These are phyloP conservation scores for Tephrocybe rancida DNA, from an alignment of 768 basidiomycete species.

Conservation along the genomic window DNA sequence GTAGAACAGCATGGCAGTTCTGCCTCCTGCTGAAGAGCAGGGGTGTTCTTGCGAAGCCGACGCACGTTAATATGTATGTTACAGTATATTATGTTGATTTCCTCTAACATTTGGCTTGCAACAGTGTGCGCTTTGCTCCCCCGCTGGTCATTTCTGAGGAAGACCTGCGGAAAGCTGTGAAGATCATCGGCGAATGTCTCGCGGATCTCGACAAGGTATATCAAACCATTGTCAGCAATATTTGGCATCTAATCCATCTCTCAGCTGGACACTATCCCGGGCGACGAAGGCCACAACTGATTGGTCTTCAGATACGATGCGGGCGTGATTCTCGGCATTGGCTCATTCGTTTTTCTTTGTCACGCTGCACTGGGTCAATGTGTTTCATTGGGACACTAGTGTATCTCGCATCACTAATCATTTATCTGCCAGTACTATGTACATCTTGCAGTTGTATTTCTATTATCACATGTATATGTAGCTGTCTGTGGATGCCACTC, in stretches of 20 bases:
- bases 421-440: not conserved
- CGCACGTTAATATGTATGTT: slow-evolving; percentile 89
- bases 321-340: slow-evolving; percentile 11
- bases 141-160: slow-evolving; percentile 93
- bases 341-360: slow-evolving; percentile 2
- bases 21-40: slow-evolving; percentile 91
- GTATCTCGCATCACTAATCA: not conserved
- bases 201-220: slow-evolving; percentile 79
- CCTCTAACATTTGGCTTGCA: not conserved
- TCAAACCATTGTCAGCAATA: slow-evolving; percentile 5
- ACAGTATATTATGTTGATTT: not conserved
- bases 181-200: slow-evolving; percentile 76
- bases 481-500: not conserved
- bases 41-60: slow-evolving; percentile 94
- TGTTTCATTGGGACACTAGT: not conserved
- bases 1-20: slow-evolving; percentile 93
- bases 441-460: not conserved
- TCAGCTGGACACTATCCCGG: slow-evolving; percentile 56
- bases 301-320: slow-evolving; percentile 1
- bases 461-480: not conserved
- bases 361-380: not conserved
- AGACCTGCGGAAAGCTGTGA: slow-evolving; percentile 75
- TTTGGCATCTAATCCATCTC: not conserved
- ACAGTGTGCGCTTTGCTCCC: slow-evolving; percentile 93
- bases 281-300: slow-evolving; percentile 42